Evolutionary conservation across 805 yeast genomes (phyloP).

Genomic region (Saccharomycopsis sp.): DNA sequence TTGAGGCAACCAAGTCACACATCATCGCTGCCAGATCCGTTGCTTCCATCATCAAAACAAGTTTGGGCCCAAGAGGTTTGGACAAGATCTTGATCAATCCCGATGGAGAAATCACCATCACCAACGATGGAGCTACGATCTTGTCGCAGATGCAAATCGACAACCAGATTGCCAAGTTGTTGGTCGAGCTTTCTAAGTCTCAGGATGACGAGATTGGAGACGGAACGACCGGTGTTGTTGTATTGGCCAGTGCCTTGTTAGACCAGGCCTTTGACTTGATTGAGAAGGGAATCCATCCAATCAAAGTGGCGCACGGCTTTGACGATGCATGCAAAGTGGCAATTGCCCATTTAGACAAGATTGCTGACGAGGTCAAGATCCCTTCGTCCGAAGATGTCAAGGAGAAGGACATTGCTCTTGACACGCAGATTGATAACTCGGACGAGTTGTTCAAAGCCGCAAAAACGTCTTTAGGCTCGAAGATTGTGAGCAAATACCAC

Average conservation of each 20-base stretch:
- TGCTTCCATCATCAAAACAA: conserved; percentile 75
- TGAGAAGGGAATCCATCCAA: conserved; percentile 96
- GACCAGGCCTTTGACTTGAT: conserved; percentile 93
- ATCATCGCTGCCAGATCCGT: conserved; percentile 69
- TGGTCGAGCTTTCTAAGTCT: conserved; percentile 88
- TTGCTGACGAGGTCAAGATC: conserved; percentile 55
- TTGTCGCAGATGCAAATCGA: conserved; percentile 92
- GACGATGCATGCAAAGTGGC: conserved; percentile 96
- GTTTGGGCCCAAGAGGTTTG: conserved; percentile 96
- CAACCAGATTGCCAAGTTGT: conserved; percentile 89
- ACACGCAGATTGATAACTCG: conserved; percentile 26
- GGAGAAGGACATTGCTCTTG: conserved; percentile 31
- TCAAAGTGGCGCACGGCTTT: conserved; percentile 92
- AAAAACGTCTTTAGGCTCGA: conserved; percentile 88
- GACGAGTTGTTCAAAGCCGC: conserved; percentile 81
- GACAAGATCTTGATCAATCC: conserved; percentile 93
- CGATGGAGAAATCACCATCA: conserved; percentile 96
- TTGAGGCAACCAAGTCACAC: conserved; percentile 78
- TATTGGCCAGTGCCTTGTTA: conserved; percentile 85
- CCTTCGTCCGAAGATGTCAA: conserved; percentile 37
- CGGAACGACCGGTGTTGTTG: conserved; percentile 99
- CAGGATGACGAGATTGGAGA: conserved; percentile 99
- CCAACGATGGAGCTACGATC: conserved; percentile 91
- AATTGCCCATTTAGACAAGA: conserved; percentile 61
- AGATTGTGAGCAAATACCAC: conserved; percentile 90